These are phyloP conservation scores for Auxenochlorella pyrenoidosa DNA, from an alignment of 139 green algal genomes.

Conservation along the genomic window DNA sequence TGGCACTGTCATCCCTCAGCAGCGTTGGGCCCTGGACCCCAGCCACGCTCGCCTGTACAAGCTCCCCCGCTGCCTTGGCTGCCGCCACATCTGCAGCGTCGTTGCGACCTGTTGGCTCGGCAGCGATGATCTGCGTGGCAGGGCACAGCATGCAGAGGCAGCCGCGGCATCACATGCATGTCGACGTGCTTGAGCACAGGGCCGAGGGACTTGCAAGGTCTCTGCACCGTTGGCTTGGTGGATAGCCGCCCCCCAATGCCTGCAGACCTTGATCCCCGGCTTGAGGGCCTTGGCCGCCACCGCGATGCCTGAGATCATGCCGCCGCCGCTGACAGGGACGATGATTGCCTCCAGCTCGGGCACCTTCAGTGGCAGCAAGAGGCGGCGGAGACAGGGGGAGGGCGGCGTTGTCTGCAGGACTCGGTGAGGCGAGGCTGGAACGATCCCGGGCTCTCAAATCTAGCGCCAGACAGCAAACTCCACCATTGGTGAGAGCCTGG, in stretches of 20 bases:
- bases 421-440: no score
- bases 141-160: slow-evolving; percentile 25
- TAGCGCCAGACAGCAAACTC: background rate
- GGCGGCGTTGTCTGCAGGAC: no score
- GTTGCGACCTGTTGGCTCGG: slow-evolving; percentile 66
- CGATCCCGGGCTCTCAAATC: no score
- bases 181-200: no score
- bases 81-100: slow-evolving; percentile 59
- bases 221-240: no score
- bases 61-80: slow-evolving; percentile 61
- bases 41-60: slow-evolving; percentile 42
- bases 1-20: background rate
- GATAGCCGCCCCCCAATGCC: no score
- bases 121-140: slow-evolving; percentile 56
- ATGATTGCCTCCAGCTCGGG: slow-evolving; percentile 78
- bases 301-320: slow-evolving; percentile 83
- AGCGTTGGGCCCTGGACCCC: no score
- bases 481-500: no score
- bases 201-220: no score
- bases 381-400: background rate
- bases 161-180: no score
- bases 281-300: slow-evolving; percentile 78
- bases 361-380: slow-evolving; percentile 32
- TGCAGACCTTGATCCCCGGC: slow-evolving; percentile 48
- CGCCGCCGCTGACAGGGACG: slow-evolving; percentile 83